Evolutionary conservation across 352 stramenopile species (phyloP), one percentile per base, ranked within the genome.

Genomic region (Blastocystis sp.): DNA sequence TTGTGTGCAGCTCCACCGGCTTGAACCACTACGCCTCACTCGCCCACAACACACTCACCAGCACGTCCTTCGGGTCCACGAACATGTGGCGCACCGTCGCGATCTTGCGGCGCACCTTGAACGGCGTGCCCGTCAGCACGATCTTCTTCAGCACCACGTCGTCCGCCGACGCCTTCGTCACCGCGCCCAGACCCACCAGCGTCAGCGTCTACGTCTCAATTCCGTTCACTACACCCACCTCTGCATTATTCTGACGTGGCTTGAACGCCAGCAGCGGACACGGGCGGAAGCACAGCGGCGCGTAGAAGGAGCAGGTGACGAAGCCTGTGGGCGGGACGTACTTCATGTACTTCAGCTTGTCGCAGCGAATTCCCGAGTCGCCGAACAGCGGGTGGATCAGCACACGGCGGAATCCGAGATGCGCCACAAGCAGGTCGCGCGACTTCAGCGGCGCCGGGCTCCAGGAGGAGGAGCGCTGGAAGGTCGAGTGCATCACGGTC

Each of bases 71-170:
- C 4, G 96, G 96, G 90, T 97, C 96, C 91, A 98, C 96, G 92
- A 99, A 99, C 96, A 99, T 99, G 92, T 98, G 97, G 66, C 97
- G 97, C 38, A 99, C 93, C 9, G 98, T 96, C 28, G 96, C 96
- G 90, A 95, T 96, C 79, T 95, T 94, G 89, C 98, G 98, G 90
- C 98, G 97, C n/a, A 98, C 96, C 87, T 97, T 95, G 10, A 98
- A 94, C 17, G 97, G 97, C 81, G 97, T 98, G n/a, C 96, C 97
- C 21, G 96, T 98, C 78, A 99, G 89, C 21, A 99, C 91, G 61
- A 98, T 95, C 78, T 96, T 95, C 93, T 99, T 99, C 77, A 98
- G 92, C 65, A 99, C 93, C 70, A 99, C 95, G 60, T 96, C 93
- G 90, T 99, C 94, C 21, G 96, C 96, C 91, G 98, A 97, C 21